A percentile compares a stretch with the other conserved stretches of the same genome.
These are phyloP conservation scores for Epichloe gansuensis DNA, from an alignment of 2,329 filamentous ascomycete genomes.

Conservation along the genomic window DNA sequence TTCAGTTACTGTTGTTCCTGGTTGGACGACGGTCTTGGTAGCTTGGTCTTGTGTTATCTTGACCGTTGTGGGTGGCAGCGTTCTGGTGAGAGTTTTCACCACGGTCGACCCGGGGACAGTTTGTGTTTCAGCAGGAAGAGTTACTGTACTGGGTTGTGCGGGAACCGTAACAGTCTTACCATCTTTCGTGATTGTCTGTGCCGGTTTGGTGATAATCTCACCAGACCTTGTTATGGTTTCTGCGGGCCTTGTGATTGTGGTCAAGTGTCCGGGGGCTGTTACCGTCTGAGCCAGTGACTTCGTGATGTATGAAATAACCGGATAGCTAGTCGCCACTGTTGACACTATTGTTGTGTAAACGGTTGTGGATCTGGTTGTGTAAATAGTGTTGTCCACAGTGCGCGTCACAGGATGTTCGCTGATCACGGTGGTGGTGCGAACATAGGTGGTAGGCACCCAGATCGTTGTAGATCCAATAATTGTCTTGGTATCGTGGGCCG, in stretches of 20 bases:
- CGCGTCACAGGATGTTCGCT: slow-evolving; percentile 9
- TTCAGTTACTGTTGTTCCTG: slow-evolving; percentile 18
- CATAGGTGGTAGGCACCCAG: slow-evolving; percentile 9
- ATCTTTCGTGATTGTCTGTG: background rate
- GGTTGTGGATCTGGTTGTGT: slow-evolving; percentile 7
- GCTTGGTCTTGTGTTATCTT: slow-evolving; percentile 10
- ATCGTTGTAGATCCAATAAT: slow-evolving; percentile 8
- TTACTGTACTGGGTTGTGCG: slow-evolving; percentile 14
- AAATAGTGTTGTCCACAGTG: slow-evolving; percentile 8
- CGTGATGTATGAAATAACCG: slow-evolving; percentile 8
- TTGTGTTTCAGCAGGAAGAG: slow-evolving; percentile 14
- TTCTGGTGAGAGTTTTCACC: slow-evolving; percentile 4
- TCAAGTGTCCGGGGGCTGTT: slow-evolving; percentile 4
- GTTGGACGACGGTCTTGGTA: slow-evolving; percentile 20
- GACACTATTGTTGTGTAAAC: slow-evolving; percentile 7
- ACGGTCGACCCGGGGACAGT: slow-evolving; percentile 8
- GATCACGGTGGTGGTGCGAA: slow-evolving; percentile 5
- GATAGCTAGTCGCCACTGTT: slow-evolving; percentile 8
- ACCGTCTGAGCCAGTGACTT: slow-evolving; percentile 3
- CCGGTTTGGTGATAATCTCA: slow-evolving; percentile 8
- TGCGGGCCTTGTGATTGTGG: slow-evolving; percentile 5
- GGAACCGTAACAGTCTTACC: slow-evolving; percentile 14
- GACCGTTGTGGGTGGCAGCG: slow-evolving; percentile 7
- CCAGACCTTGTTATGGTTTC: slow-evolving; percentile 2
- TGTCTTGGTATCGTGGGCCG: slow-evolving; percentile 4